Evolutionary conservation across 140 eudicot species (phyloP).

Genomic region (Flaveria floridana): DNA sequence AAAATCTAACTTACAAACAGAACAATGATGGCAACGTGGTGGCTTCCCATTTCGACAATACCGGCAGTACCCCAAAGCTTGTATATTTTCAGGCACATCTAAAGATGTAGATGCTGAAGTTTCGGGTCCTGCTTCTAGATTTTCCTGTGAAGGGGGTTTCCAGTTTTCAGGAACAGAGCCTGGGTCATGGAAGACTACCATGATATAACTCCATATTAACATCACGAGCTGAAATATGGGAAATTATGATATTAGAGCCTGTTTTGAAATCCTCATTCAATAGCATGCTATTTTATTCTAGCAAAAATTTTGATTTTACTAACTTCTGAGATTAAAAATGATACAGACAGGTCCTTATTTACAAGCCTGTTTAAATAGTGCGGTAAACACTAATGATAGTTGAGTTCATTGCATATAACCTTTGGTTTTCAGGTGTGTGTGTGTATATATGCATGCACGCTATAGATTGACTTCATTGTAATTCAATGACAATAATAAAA

Average conservation of each 20-base stretch:
- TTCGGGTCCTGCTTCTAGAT: slow-evolving; percentile 52
- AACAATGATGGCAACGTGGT: slow-evolving; percentile 95
- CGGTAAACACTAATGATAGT: too few relatives aligned
- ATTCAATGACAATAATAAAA: neutral
- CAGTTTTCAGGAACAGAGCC: slow-evolving; percentile 90
- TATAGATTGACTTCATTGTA: neutral
- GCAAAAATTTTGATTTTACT: neutral
- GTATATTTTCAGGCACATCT: slow-evolving; percentile 43
- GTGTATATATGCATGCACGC: neutral
- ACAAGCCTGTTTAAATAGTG: neutral
- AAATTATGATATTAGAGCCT: slow-evolving; percentile 23
- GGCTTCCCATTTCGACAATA: slow-evolving; percentile 80
- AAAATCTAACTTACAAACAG: slow-evolving; percentile 61
- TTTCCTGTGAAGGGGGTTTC: slow-evolving; percentile 51
- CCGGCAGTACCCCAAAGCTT: slow-evolving; percentile 49
- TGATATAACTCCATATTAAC: slow-evolving; percentile 77
- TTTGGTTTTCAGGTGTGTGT: neutral
- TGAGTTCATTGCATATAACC: too few relatives aligned
- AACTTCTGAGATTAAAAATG: neutral
- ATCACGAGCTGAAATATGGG: slow-evolving; percentile 58
- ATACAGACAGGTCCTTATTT: neutral
- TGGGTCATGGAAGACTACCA: slow-evolving; percentile 73
- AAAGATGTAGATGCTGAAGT: slow-evolving; percentile 36
- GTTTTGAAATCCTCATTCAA: slow-evolving; percentile 2
- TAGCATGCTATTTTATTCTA: neutral